These are phyloP conservation scores for Phytophthora agathidicida DNA, from an alignment of 352 stramenopile species.

Conservation along the genomic window DNA sequence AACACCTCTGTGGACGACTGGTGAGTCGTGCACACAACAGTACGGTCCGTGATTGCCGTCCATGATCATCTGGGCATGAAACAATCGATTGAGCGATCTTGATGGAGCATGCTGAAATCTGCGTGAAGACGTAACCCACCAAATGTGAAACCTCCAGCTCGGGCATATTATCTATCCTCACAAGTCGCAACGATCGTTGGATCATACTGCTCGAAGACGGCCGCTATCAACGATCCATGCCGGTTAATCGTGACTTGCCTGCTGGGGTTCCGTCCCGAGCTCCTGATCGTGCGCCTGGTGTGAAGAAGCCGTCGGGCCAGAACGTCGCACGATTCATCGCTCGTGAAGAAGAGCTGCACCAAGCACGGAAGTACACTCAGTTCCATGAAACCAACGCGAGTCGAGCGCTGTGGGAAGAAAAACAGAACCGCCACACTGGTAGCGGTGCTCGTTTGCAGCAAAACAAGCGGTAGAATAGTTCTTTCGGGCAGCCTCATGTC, in stretches of 20 bases:
- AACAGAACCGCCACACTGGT: constrained; percentile 64
- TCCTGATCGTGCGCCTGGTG: constrained; percentile 14
- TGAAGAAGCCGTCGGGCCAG: constrained; percentile 50
- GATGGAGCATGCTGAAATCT: too few relatives aligned
- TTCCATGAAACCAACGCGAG: constrained; percentile 53
- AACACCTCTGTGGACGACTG: too few relatives aligned
- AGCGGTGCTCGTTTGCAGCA: constrained; percentile 58
- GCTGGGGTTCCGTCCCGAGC: constrained; percentile 51
- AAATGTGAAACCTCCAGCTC: too few relatives aligned
- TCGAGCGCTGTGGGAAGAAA: constrained; percentile 77
- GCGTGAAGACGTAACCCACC: too few relatives aligned
- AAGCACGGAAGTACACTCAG: constrained; percentile 62
- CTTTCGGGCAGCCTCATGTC: background rate
- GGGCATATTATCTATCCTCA: too few relatives aligned
- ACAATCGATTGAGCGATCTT: too few relatives aligned
- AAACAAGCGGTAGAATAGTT: constrained; percentile 49
- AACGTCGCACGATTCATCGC: constrained; percentile 81
- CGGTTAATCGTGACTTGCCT: constrained; percentile 53
- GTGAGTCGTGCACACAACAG: too few relatives aligned
- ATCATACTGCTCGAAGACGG: too few relatives aligned
- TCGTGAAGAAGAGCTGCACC: constrained; percentile 74
- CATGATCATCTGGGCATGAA: too few relatives aligned
- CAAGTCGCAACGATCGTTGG: too few relatives aligned
- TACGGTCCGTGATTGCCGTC: too few relatives aligned
- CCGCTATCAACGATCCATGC: constrained; percentile 40